Percentiles rank a stretch among this genome's conserved stretches.
phyloP scores from a whole-genome alignment of 768 basidiomycete genomes.

The Russula lepida region DNA sequence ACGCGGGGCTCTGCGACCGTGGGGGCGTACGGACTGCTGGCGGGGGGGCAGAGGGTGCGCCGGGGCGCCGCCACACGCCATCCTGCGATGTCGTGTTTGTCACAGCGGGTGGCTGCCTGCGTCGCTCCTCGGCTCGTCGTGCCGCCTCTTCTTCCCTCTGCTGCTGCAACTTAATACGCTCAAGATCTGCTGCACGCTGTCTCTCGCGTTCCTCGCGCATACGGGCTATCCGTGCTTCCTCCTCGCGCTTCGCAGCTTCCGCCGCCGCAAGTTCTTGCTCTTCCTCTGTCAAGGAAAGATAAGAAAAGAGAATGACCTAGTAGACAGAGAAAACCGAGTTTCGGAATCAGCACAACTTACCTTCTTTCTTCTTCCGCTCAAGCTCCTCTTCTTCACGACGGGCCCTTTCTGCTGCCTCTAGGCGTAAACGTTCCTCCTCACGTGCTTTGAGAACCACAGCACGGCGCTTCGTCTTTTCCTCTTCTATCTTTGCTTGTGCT shows the following conservation, averaged over 20 bases:
- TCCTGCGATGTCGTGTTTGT: conserved; percentile 26
- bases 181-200: conserved; percentile 43
- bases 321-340: background rate
- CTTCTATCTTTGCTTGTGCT: conserved; percentile 63
- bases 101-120: conserved; percentile 28
- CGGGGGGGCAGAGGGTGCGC: conserved; percentile 10
- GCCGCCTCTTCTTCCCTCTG: conserved; percentile 53
- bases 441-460: conserved; percentile 47
- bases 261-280: conserved; percentile 25
- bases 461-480: conserved; percentile 73
- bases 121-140: conserved; percentile 33
- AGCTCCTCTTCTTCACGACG: conserved; percentile 34
- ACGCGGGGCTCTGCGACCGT: conserved; percentile 47
- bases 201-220: conserved; percentile 45
- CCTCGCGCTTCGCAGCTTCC: conserved; percentile 43
- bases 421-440: conserved; percentile 44
- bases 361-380: conserved; percentile 40
- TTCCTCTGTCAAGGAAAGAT: conserved; percentile 23
- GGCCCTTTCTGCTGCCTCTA: conserved; percentile 35
- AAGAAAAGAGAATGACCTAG: background rate
- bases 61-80: conserved; percentile 24
- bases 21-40: conserved; percentile 30
- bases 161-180: conserved; percentile 49
- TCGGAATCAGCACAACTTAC: conserved; percentile 32
- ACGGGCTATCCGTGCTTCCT: conserved; percentile 47